Percentiles rank a stretch among this genome's conserved stretches.
Conservation (phyloP, 768 basidiomycete species). For the Trametes cubensis region DNA sequence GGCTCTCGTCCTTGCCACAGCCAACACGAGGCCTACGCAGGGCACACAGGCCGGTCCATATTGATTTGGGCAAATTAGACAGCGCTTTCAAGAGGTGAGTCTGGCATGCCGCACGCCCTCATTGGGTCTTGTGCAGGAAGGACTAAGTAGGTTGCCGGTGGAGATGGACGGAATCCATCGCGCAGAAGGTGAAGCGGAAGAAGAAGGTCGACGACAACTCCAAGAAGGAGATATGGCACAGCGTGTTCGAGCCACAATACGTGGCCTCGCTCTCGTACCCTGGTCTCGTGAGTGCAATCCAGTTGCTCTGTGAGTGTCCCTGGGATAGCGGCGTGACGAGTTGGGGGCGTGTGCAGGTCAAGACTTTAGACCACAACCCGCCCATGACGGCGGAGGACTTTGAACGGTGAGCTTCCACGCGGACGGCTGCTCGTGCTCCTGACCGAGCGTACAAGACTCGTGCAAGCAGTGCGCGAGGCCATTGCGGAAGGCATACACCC, state of each 20-base stretch:
- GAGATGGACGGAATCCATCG: constrained; percentile 87
- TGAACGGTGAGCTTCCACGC: constrained; percentile 54
- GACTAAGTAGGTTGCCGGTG: constrained; percentile 1
- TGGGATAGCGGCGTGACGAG: constrained; percentile 6
- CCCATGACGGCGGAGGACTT: constrained; percentile 78
- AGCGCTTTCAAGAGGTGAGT: constrained; percentile 78
- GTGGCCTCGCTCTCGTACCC: constrained; percentile 38
- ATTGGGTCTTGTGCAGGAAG: background rate
- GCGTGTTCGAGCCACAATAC: constrained; percentile 71
- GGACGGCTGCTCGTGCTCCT: constrained; percentile 2
- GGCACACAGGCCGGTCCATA: constrained; percentile 56
- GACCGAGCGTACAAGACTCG: constrained; percentile 47
- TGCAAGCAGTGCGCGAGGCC: constrained; percentile 65
- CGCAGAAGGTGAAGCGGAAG: constrained; percentile 81
- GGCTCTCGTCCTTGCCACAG: constrained; percentile 31
- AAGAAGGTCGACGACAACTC: constrained; percentile 68
- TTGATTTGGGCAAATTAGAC: constrained; percentile 80
- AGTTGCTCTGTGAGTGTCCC: background rate
- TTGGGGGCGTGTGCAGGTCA: constrained; percentile 46
- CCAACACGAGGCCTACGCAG: constrained; percentile 36
- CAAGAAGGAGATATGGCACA: constrained; percentile 75
- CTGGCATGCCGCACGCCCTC: background rate
- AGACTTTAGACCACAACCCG: constrained; percentile 79
- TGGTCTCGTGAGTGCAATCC: constrained; percentile 40
- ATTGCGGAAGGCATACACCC: constrained; percentile 82